phyloP scores from a whole-genome alignment of 306 rosid species.

The Glycyrrhiza uralensis region DNA sequence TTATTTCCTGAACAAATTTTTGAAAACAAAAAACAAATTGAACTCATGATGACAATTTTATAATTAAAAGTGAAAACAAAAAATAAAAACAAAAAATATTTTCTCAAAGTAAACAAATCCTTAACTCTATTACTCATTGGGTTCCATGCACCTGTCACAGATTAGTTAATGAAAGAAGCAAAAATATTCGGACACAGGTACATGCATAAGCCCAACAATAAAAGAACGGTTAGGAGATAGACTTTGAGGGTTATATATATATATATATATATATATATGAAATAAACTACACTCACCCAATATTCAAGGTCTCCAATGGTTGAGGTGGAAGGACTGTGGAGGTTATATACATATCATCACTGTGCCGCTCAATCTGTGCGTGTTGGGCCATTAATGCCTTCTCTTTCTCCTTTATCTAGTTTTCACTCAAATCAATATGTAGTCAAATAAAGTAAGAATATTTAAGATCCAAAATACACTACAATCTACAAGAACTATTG shows the following conservation, averaged over 20 bases:
- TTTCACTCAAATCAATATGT: background rate
- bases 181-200: background rate
- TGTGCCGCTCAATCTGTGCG: conserved; percentile 37
- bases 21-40: no score
- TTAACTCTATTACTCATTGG: background rate
- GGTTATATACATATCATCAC: conserved; percentile 24
- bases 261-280: no score
- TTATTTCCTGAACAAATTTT: no score
- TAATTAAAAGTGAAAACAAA: no score
- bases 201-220: background rate
- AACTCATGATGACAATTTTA: no score
- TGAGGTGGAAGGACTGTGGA: conserved; percentile 32
- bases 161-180: background rate
- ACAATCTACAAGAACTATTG: no score
- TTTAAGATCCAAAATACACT: background rate
- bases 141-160: background rate
- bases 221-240: background rate
- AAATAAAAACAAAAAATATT: no score
- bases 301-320: conserved; percentile 35
- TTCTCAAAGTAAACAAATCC: no score
- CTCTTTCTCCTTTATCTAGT: conserved; percentile 66
- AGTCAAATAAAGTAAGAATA: background rate
- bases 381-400: conserved; percentile 35
- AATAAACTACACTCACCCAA: conserved; percentile 39
- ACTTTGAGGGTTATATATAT: no score